phyloP scores from a whole-genome alignment of 108 stramenopile genomes.

The Cyclostephanos tholiformis region DNA sequence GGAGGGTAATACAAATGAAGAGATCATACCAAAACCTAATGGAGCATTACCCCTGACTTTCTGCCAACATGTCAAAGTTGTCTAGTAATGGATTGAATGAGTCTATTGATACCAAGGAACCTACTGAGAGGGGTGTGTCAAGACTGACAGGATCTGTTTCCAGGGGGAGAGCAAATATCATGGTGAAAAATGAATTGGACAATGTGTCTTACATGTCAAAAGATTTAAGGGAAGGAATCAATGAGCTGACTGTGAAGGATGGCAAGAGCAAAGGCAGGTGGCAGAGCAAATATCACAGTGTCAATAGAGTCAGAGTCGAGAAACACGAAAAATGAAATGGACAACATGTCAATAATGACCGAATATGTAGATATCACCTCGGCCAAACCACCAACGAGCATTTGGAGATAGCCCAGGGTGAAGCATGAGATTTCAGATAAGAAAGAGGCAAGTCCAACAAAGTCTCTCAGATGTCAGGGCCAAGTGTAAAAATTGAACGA shows the following conservation, averaged over 20 bases:
- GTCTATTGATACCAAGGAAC: background rate
- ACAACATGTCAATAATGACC: background rate
- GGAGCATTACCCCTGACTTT: background rate
- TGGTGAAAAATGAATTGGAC: background rate
- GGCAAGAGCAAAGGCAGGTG: background rate
- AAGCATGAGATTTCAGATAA: background rate
- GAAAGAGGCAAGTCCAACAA: background rate
- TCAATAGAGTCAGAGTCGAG: background rate
- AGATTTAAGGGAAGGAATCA: background rate
- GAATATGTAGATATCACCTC: background rate
- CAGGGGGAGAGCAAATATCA: too few relatives aligned
- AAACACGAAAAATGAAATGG: background rate
- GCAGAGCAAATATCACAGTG: background rate
- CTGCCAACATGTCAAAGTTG: background rate
- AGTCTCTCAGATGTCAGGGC: background rate
- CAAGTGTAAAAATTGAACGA: background rate
- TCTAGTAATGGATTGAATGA: background rate
- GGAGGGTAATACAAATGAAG: background rate
- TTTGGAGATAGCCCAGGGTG: background rate
- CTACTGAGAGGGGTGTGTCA: too few relatives aligned
- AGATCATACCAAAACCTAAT: conserved; percentile 17
- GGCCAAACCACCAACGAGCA: background rate
- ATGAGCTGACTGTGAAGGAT: background rate
- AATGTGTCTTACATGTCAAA: background rate
- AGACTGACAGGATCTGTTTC: too few relatives aligned